Conservation (phyloP, 2,329 filamentous ascomycete genomes). For the Hypoxylon sp. region DNA sequence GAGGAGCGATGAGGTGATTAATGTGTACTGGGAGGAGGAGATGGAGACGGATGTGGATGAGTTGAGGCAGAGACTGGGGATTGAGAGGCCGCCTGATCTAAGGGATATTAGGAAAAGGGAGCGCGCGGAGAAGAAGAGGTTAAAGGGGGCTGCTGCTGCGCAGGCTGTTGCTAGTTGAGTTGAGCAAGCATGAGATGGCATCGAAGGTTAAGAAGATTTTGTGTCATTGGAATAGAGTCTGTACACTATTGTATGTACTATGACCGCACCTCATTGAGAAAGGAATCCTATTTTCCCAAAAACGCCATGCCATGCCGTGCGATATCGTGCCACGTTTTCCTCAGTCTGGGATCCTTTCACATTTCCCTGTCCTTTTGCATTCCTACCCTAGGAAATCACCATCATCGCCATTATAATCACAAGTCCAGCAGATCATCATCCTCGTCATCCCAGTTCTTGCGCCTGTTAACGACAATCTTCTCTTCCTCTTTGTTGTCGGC, state of each 20-base stretch:
- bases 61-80: constrained; percentile 79
- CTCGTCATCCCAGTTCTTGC: constrained; percentile 88
- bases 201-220: constrained; percentile 3
- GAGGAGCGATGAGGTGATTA: constrained; percentile 83
- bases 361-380: neutral
- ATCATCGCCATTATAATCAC: constrained; percentile 49
- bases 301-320: constrained; percentile 48
- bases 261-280: constrained; percentile 16
- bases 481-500: constrained; percentile 83
- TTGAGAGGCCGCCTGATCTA: constrained; percentile 90
- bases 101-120: constrained; percentile 80
- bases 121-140: constrained; percentile 75
- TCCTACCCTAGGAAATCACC: neutral
- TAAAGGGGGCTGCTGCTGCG: constrained; percentile 62
- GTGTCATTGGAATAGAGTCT: constrained; percentile 33
- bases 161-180: constrained; percentile 34
- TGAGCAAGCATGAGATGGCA: neutral
- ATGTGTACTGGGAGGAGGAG: constrained; percentile 98
- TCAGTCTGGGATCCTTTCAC: neutral
- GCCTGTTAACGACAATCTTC: constrained; percentile 87
- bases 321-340: constrained; percentile 1
- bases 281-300: constrained; percentile 25
- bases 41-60: constrained; percentile 85
- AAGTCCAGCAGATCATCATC: constrained; percentile 80
- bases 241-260: constrained; percentile 26